These are phyloP conservation scores for Exophiala aquamarina DNA, from an alignment of 2,329 filamentous ascomycete genomes.

Conservation along the genomic window DNA sequence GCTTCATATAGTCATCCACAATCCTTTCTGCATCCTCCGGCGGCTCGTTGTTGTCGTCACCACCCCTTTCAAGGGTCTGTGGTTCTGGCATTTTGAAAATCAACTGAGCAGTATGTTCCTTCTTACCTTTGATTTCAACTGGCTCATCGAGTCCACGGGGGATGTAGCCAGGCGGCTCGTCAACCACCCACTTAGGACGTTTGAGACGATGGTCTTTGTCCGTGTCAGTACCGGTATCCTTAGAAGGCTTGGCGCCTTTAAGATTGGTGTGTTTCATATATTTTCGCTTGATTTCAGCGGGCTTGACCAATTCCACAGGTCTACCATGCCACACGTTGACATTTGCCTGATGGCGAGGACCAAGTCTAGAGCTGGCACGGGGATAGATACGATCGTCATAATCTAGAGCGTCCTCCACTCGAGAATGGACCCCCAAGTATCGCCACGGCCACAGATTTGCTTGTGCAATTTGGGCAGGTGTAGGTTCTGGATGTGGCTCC, in stretches of 20 bases:
- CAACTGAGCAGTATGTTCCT: conserved; percentile 70
- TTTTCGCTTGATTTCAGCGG: conserved; percentile 79
- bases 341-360: conserved; percentile 86
- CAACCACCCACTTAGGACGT: conserved; percentile 89
- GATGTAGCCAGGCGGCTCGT: conserved; percentile 84
- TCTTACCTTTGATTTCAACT: conserved; percentile 62
- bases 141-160: conserved; percentile 77
- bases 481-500: conserved; percentile 60
- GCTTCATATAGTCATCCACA: conserved; percentile 74
- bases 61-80: conserved; percentile 47
- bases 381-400: conserved; percentile 98
- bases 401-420: conserved; percentile 90
- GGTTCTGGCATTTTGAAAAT: conserved; percentile 73
- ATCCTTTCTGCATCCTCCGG: conserved; percentile 50
- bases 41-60: conserved; percentile 41
- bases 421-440: conserved; percentile 93
- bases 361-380: conserved; percentile 86
- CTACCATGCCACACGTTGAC: conserved; percentile 82
- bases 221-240: conserved; percentile 78
- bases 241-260: conserved; percentile 74
- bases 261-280: conserved; percentile 62
- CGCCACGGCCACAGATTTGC: conserved; percentile 95
- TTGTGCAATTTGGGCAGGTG: conserved; percentile 85
- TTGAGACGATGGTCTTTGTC: conserved; percentile 77
- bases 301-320: conserved; percentile 86